A percentile compares a stretch with the other conserved stretches of the same genome.
These are phyloP conservation scores for Plasmodium falciparum DNA, from an alignment of 169 alveolate species.

Conservation along the genomic window DNA sequence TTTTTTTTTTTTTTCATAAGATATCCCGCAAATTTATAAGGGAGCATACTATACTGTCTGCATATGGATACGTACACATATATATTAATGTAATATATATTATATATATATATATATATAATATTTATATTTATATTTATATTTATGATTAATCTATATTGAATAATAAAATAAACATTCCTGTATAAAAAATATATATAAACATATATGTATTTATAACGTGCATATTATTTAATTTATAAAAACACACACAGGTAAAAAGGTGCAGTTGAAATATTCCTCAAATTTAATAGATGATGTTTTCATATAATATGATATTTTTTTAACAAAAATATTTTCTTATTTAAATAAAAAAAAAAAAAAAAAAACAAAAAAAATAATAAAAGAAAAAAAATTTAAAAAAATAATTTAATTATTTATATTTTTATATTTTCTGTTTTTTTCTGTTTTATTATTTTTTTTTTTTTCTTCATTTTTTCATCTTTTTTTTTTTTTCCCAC, in stretches of 20 bases:
- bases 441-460: not conserved
- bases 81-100: too few species aligned
- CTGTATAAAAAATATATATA: not conserved
- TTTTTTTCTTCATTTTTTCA: not conserved
- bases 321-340: too few species aligned
- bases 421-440: too few species aligned
- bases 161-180: too few species aligned
- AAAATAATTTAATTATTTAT: not conserved
- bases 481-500: not conserved
- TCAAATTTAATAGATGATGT: too few species aligned
- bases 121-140: not conserved
- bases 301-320: too few species aligned
- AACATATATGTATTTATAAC: not conserved
- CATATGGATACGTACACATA: too few species aligned
- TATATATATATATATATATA: not conserved
- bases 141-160: too few species aligned
- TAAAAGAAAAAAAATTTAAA: not conserved
- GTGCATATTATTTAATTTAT: not conserved
- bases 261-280: conserved; percentile 14
- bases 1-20: too few species aligned
- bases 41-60: too few species aligned
- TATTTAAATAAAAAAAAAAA: not conserved
- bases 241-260: conserved; percentile 26
- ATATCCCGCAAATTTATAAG: too few species aligned
- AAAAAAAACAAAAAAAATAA: too few species aligned